These are phyloP conservation scores for Laburnicola sp. DNA, from an alignment of 2,329 filamentous ascomycete genomes.

Conservation along the genomic window DNA sequence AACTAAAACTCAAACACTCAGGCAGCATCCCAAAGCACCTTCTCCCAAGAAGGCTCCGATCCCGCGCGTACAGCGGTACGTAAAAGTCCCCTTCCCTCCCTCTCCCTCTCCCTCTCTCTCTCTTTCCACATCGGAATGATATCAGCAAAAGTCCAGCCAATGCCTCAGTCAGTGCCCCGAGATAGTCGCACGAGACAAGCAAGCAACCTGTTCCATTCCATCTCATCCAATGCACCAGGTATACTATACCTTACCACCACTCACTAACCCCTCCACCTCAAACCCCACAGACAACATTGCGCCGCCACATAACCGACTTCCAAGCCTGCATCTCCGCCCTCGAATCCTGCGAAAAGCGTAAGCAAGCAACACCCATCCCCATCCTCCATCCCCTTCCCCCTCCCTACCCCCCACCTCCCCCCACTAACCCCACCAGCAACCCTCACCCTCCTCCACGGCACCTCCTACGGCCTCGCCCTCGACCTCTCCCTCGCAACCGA, in stretches of 20 bases:
- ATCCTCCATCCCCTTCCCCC: not conserved
- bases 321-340: conserved; percentile 75
- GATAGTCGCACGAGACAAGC: no score
- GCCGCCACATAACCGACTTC: conserved; percentile 74
- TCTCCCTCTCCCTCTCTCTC: not conserved
- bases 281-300: conserved; percentile 45
- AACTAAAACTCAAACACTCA: conserved; percentile 38
- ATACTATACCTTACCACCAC: no score
- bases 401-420: not conserved
- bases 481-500: conserved; percentile 68
- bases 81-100: conserved; percentile 48
- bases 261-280: no score
- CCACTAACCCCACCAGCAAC: conserved; percentile 44
- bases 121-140: conserved; percentile 21
- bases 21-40: conserved; percentile 60
- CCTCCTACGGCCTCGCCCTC: conserved; percentile 44
- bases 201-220: no score
- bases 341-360: conserved; percentile 79
- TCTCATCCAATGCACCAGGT: no score
- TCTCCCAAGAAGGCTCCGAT: conserved; percentile 52
- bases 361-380: not conserved
- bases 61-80: conserved; percentile 47
- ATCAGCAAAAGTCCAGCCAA: conserved; percentile 29
- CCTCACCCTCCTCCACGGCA: conserved; percentile 43
- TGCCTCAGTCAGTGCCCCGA: no score